These are phyloP conservation scores for Paraphoma sp. DNA, from an alignment of 2,329 filamentous ascomycete species.

Conservation along the genomic window DNA sequence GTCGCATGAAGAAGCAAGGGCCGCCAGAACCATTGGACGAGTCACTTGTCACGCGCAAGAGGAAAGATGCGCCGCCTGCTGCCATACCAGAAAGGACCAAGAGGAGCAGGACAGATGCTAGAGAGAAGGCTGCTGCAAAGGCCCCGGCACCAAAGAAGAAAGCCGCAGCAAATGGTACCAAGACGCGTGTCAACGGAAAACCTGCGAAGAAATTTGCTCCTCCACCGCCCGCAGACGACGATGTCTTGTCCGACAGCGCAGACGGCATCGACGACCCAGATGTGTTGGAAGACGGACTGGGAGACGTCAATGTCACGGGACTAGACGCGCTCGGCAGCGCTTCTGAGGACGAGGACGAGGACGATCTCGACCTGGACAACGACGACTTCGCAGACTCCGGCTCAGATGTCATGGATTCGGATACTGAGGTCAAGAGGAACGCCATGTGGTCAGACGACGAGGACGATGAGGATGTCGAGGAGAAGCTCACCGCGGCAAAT, in stretches of 20 bases:
- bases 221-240: constrained; percentile 38
- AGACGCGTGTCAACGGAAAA: constrained; percentile 31
- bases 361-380: constrained; percentile 47
- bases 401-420: constrained; percentile 67
- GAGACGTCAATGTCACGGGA: constrained; percentile 41
- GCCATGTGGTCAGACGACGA: constrained; percentile 97
- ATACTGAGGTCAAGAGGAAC: constrained; percentile 54
- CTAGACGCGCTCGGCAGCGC: constrained; percentile 50
- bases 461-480: constrained; percentile 87
- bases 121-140: constrained; percentile 26
- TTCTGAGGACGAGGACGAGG: constrained; percentile 44
- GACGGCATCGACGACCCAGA: constrained; percentile 26
- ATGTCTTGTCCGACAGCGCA: constrained; percentile 38
- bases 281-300: constrained; percentile 46
- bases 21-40: constrained; percentile 83
- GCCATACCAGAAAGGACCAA: constrained; percentile 62
- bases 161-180: constrained; percentile 49
- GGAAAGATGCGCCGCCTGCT: constrained; percentile 75
- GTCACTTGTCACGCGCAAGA: constrained; percentile 76
- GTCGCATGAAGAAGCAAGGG: constrained; percentile 96
- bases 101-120: constrained; percentile 56
- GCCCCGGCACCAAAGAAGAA: constrained; percentile 41
- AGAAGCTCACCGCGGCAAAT: constrained; percentile 92
- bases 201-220: constrained; percentile 42
- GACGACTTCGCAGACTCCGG: constrained; percentile 51